Evolutionary conservation across 1,284 basidiomycete species (phyloP), one percentile per base, ranked within the genome.

Genomic region (Vanrija humicola): DNA sequence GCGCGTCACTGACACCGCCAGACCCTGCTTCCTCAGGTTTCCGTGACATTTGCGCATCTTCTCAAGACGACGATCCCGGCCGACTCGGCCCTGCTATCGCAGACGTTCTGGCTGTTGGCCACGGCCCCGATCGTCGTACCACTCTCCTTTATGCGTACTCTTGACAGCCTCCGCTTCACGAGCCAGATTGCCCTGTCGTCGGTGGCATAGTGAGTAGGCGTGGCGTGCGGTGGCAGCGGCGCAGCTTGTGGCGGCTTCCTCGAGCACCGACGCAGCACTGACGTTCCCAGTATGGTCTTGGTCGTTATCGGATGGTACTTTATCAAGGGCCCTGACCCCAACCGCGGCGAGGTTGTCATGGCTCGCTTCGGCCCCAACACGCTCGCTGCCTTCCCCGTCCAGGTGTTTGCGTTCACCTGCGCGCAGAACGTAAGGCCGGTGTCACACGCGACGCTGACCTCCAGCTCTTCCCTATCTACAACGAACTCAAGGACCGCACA

Each of bases 361-460:
- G 69, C 58, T 19, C 59, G 69, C 28, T 75, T 76, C 44, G 68
- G 67, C 19, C 61, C 58, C 38, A 66, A 64, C 44, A 77, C 74
- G 6, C 52, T 76, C 21, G 84, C 88, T 21, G 92, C 84, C 26
- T 91, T 91, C 79, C 95, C 92, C 0, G 90, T 98, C 9, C 93
- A 97, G 75, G 89, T 98, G 2, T 96, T 97, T 76, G 90, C 90
- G 9, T 94, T 87, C 71, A 94, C 91, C 5, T 93, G 91, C 67
- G 82, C 88, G 15, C 90, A 94, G 80, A 94, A 95, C 68, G 90
- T 92, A 28, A 7, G 72, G 65, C 84, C 72, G 23, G 56, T 59
- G 49, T 57, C 3, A 64, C 69, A 43, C 64, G n/a, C 65, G 47
- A 54, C 2, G 15, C 21, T 34, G 18, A 46, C 26, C 40, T 3